phyloP scores from a whole-genome alignment of 306 rosid species.

The Inga oerstediana region DNA sequence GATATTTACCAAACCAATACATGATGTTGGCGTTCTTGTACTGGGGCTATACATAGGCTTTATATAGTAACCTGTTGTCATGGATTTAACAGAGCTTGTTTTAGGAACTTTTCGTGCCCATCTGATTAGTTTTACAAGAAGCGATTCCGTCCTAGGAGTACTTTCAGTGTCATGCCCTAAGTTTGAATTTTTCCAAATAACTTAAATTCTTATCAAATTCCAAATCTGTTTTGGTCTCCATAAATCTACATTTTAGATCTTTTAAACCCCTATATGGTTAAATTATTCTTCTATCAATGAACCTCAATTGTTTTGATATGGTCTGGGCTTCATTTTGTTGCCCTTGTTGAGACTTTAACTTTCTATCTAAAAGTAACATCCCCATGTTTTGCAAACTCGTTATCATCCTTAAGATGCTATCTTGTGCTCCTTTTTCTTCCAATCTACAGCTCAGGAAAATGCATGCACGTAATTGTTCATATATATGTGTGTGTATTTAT shows the following conservation, averaged over 20 bases:
- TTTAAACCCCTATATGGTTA: neutral
- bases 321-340: neutral
- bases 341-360: neutral
- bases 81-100: neutral
- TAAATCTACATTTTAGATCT: neutral
- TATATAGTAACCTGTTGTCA: neutral
- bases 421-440: neutral
- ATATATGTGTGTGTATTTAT: too few species aligned
- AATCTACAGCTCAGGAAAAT: neutral
- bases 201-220: neutral
- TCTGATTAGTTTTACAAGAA: neutral
- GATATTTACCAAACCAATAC: neutral
- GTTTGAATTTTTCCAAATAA: neutral
- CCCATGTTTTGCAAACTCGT: neutral
- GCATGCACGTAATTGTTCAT: slow-evolving; percentile 19
- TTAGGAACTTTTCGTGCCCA: neutral
- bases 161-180: neutral
- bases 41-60: neutral
- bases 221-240: neutral
- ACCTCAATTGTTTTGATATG: neutral
- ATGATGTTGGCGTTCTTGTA: neutral
- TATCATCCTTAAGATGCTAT: slow-evolving; percentile 14
- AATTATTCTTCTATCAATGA: neutral
- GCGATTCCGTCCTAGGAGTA: neutral
- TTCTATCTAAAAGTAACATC: neutral